Base-by-base conservation (phyloP, 257 asterid species). In the Solanum lycopersicoides region DNA sequence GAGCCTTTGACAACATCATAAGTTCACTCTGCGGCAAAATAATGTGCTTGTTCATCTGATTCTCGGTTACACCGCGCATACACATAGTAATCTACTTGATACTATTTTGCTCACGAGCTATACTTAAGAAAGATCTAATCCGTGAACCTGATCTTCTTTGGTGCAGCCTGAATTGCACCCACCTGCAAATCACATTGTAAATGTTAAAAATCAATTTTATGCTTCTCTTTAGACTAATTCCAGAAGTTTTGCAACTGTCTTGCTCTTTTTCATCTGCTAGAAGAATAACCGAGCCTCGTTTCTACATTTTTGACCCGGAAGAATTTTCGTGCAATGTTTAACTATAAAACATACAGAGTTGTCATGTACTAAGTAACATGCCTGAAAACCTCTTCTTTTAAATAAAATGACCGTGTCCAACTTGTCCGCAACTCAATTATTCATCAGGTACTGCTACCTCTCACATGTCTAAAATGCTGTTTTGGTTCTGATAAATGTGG, bases 91-190 rank as follows among this genome's bases (percentile, higher is more conserved):
- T 50, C 30, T 18, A 41, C 44, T 30, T 82, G 85, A 45, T 47
- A 80, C 85, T 82, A 80, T 82, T 47, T 47, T 30, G 42, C 28
- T 5, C 6, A 10, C 25, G 16, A 45, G 53, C 18, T 16, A 2
- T 20, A 3, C 85, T 47, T 32, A 0, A 0, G 42, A 18, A 66
- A 5, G 53, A 41, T 73, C 91, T 92, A 92, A 41, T 95, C 93
- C 10, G 44, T 53, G 47, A 96, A 93, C 87, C 83, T 93, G n/a
- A 94, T 96, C 95, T 95, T 97, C 96, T 97, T 95, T 5, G 98
- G 98, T 66, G 92, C 91, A 35, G 92, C 79, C 86, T 91, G 96
- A 91, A 63, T 77, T 85, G 84, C 59, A 45, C 96, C 99, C 87
- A 93, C 95, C 99, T 96, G 93, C 88, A 85, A 83, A 42, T 53